Evolutionary conservation across 2,329 filamentous ascomycete genomes (phyloP), one percentile per base, ranked within the genome.

Genomic region (Cladosporium cucumerinum): DNA sequence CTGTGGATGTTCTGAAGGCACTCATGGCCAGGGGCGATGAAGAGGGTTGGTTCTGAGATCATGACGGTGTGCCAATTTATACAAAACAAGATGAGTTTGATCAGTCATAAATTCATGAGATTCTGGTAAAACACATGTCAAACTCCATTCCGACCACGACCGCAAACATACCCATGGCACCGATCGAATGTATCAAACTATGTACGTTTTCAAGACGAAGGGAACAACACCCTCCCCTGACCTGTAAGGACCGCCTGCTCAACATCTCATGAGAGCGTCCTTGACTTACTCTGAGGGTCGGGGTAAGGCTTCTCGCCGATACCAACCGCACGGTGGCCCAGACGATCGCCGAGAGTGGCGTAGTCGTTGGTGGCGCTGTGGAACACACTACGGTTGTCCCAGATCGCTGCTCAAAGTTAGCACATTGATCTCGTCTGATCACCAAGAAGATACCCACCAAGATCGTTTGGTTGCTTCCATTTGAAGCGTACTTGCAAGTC

Each of bases 341-440:
- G 77, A 55, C 86, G 77, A 25, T 82, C 78, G 0, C 84, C 85
- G 30, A 82, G 78, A 14, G 78, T 79, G 18, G 81, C 80, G 52
- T 89, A 89, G 68, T 90, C 88, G 66, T 85, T 87, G 0, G 86
- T 89, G 0, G 86, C 86, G 39, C 82, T 82, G 69, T 87, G 86
- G 73, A 85, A 87, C 0, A 78, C 82, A 62, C 82, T 84, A 7
- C 85, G 76, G 66, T 90, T 90, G 71, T 90, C 87, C 88, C 88
- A 90, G 68, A 90, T 87, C 1, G 86, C 83, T 63, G 36, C 4
- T 28, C n/a, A 16, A 25, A 51, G 16, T 39, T 48, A 25, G 34
- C 43, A n/a, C 21, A 36, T 21, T 46, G 8, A 55, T n/a, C 54
- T 55, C 26, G 6, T n/a, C 21, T 6, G 21, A 21, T 57, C 26